phyloP scores from a whole-genome alignment of 1,284 basidiomycete genomes.

The Ustilago bromivora region DNA sequence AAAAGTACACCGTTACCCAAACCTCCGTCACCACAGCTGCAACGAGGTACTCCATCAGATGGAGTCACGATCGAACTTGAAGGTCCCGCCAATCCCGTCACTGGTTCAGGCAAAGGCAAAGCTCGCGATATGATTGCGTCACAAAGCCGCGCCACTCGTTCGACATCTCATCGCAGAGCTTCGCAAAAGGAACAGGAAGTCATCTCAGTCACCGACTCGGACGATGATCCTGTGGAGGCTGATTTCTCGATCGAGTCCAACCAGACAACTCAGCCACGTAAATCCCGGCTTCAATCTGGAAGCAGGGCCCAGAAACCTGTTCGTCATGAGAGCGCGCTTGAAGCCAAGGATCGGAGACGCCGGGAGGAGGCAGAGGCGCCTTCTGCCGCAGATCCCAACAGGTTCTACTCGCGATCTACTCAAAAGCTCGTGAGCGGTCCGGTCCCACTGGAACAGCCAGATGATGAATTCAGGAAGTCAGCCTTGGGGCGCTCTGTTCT shows the following conservation, averaged over 20 bases:
- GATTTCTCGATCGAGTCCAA: background rate
- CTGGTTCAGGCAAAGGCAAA: slow-evolving; percentile 23
- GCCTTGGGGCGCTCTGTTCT: background rate
- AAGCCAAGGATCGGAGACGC: slow-evolving; percentile 17
- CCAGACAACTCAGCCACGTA: background rate
- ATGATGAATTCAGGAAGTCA: background rate
- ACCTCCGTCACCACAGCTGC: background rate
- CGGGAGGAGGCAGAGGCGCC: background rate
- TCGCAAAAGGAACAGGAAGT: slow-evolving; percentile 9
- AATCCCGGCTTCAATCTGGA: background rate
- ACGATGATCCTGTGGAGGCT: slow-evolving; percentile 15
- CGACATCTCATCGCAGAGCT: background rate
- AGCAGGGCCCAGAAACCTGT: background rate
- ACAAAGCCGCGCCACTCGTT: slow-evolving; percentile 6
- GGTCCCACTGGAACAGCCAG: slow-evolving; percentile 15
- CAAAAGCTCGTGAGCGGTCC: slow-evolving; percentile 14
- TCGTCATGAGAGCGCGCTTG: slow-evolving; percentile 11
- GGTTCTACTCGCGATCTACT: slow-evolving; percentile 5
- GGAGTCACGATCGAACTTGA: background rate
- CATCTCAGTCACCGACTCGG: slow-evolving; percentile 16
- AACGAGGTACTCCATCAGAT: background rate
- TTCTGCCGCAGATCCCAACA: slow-evolving; percentile 5
- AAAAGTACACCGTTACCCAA: too few relatives aligned
- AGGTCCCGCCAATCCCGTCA: too few relatives aligned
- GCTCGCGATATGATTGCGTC: slow-evolving; percentile 8